Conservation (phyloP, 208 protist species). For the Leishmania lainsoni region DNA sequence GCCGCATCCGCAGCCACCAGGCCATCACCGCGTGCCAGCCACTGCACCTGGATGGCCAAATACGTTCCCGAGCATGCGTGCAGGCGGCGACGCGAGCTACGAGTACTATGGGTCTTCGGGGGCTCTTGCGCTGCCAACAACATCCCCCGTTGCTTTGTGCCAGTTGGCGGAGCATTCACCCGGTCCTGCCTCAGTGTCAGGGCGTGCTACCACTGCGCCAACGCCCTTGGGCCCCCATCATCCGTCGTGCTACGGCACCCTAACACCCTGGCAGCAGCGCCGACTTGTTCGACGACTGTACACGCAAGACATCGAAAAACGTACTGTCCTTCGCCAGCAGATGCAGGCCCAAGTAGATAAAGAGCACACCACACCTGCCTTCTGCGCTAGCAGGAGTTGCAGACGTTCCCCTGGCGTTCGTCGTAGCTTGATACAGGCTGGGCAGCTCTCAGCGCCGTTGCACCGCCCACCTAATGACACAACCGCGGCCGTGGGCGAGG, state of each 20-base stretch:
- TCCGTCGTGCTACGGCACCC: constrained; percentile 37
- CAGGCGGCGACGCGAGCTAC: not conserved
- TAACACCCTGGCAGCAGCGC: constrained; percentile 34
- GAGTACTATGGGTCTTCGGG: not conserved
- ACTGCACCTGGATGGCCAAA: constrained; percentile 2
- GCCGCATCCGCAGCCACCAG: not conserved
- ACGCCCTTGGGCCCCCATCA: constrained; percentile 9
- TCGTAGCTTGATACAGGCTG: not conserved
- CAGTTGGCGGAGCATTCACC: not conserved
- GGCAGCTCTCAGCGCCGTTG: constrained; percentile 9
- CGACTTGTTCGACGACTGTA: constrained; percentile 42
- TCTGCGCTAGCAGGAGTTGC: constrained; percentile 3
- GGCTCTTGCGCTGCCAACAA: not conserved
- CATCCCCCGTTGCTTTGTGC: not conserved
- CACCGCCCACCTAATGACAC: constrained; percentile 1
- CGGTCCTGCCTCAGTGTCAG: not conserved
- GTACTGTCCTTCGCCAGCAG: constrained; percentile 16
- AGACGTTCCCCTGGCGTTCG: constrained; percentile 4
- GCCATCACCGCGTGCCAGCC: not conserved
- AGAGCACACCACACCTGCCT: constrained; percentile 11
- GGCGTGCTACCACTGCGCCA: not conserved
- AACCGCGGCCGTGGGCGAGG: not conserved
- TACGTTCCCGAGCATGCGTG: not conserved
- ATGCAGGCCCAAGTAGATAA: constrained; percentile 23
- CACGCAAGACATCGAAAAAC: constrained; percentile 32